These are phyloP conservation scores for Ceraceosorus guamensis DNA, from an alignment of 1,284 basidiomycete species.

Conservation along the genomic window DNA sequence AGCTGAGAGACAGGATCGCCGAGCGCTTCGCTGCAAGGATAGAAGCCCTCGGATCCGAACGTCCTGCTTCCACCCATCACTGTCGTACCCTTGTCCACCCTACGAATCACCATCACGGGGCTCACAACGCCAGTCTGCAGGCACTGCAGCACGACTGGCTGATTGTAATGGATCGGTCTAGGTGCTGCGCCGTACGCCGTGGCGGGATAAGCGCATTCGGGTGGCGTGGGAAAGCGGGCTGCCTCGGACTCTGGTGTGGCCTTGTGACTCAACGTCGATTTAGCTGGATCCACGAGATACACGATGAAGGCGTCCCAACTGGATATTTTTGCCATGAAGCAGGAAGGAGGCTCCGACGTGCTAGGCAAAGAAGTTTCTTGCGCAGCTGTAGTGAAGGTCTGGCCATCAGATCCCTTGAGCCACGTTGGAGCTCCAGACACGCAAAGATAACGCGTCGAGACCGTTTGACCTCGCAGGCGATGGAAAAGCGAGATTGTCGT, in stretches of 20 bases:
- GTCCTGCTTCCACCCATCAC: conserved; percentile 74
- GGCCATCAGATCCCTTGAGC: conserved; percentile 42
- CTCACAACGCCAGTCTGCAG: conserved; percentile 86
- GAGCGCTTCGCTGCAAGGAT: conserved; percentile 72
- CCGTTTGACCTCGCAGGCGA: conserved; percentile 68
- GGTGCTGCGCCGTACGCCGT: not conserved
- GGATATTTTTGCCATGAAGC: conserved; percentile 52
- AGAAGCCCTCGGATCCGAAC: too few species aligned
- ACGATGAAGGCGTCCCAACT: conserved; percentile 81
- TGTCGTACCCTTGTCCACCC: conserved; percentile 81
- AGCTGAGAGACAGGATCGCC: conserved; percentile 90
- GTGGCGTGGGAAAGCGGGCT: conserved; percentile 75
- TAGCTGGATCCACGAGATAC: conserved; percentile 68
- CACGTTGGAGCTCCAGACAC: conserved; percentile 68
- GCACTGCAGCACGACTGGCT: conserved; percentile 88
- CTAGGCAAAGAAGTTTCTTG: conserved; percentile 14
- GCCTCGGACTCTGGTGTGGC: conserved; percentile 66
- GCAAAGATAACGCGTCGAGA: conserved; percentile 78
- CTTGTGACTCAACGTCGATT: conserved; percentile 62
- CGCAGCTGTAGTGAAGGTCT: conserved; percentile 23
- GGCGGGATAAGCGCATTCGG: conserved; percentile 78
- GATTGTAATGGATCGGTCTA: conserved; percentile 75
- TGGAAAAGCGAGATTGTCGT: conserved; percentile 92
- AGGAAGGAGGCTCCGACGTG: conserved; percentile 26
- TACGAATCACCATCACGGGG: conserved; percentile 83